Percentiles rank a stretch among this genome's conserved stretches.
Evolutionary conservation across 306 rosid genomes (phyloP).

Genomic region (Rubus parviflorus): DNA sequence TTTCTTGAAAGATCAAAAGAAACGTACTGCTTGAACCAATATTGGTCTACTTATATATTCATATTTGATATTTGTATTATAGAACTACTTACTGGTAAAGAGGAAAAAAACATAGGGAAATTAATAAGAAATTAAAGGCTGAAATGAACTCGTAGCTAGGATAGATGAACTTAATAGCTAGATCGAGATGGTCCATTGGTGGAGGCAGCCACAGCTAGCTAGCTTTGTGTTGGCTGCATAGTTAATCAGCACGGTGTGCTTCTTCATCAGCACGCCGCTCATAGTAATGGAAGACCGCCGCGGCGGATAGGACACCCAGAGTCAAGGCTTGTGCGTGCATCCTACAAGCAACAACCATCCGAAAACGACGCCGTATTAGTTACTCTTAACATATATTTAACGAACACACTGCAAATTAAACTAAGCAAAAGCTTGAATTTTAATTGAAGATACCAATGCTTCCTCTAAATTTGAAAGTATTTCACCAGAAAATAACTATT

Average conservation of each 20-base stretch:
- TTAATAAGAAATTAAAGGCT: background rate
- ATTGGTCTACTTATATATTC: background rate
- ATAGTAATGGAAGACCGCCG: constrained; percentile 72
- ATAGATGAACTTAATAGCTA: background rate
- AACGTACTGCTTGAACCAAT: background rate
- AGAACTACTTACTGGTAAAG: background rate
- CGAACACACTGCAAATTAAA: background rate
- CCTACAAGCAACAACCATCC: constrained; percentile 30
- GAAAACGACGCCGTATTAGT: background rate
- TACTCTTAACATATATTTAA: background rate
- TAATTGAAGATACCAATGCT: no score
- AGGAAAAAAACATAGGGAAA: background rate
- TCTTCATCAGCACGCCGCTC: constrained; percentile 30
- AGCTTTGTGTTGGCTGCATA: background rate
- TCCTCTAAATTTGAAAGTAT: no score
- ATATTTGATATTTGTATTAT: background rate
- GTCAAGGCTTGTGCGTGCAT: constrained; percentile 90
- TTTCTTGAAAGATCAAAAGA: background rate
- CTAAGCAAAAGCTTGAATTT: background rate
- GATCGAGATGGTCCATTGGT: background rate
- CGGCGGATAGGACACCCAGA: constrained; percentile 72
- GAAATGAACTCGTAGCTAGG: background rate
- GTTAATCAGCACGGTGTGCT: background rate
- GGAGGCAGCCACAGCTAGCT: background rate
- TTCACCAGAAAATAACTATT: no score